Conservation (phyloP, 2,329 filamentous ascomycete genomes). For the Scortechinia acanthostroma region DNA sequence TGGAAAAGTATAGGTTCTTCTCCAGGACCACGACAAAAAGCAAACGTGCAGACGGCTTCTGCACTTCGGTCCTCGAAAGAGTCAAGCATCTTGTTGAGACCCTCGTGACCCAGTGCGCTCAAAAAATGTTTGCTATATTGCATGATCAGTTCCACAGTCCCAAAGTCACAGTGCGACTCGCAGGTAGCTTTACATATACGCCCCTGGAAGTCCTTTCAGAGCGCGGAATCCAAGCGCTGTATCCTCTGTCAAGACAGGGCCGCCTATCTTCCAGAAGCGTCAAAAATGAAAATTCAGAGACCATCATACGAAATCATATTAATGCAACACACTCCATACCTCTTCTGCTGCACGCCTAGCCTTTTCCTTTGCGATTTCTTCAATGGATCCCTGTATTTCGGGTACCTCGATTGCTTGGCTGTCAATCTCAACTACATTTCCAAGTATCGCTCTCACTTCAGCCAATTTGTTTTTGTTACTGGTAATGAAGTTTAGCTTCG, state of each 20-base stretch:
- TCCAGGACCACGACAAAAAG: constrained; percentile 78
- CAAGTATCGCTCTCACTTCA: constrained; percentile 83
- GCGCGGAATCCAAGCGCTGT: constrained; percentile 91
- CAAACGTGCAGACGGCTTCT: constrained; percentile 92
- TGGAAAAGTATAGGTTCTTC: constrained; percentile 83
- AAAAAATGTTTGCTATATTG: constrained; percentile 88
- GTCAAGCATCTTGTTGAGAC: constrained; percentile 82
- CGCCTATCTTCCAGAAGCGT: too few relatives aligned
- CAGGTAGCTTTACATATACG: constrained; percentile 71
- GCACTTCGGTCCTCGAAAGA: constrained; percentile 87
- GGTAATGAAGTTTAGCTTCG: constrained; percentile 70
- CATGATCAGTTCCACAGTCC: neutral
- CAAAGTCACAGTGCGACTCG: neutral
- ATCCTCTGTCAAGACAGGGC: constrained; percentile 90
- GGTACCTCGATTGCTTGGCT: constrained; percentile 73
- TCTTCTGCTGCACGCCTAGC: constrained; percentile 72
- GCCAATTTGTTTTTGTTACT: constrained; percentile 89
- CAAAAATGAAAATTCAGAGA: constrained; percentile 2
- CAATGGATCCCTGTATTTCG: constrained; percentile 86
- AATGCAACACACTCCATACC: constrained; percentile 33
- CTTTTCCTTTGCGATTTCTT: constrained; percentile 86
- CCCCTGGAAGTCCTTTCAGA: constrained; percentile 81
- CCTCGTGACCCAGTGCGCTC: constrained; percentile 70
- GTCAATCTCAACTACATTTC: constrained; percentile 62
- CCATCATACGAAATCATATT: constrained; percentile 3